These are phyloP conservation scores for Erodium texanum DNA, from an alignment of 441 rosid genomes.

Conservation along the genomic window DNA sequence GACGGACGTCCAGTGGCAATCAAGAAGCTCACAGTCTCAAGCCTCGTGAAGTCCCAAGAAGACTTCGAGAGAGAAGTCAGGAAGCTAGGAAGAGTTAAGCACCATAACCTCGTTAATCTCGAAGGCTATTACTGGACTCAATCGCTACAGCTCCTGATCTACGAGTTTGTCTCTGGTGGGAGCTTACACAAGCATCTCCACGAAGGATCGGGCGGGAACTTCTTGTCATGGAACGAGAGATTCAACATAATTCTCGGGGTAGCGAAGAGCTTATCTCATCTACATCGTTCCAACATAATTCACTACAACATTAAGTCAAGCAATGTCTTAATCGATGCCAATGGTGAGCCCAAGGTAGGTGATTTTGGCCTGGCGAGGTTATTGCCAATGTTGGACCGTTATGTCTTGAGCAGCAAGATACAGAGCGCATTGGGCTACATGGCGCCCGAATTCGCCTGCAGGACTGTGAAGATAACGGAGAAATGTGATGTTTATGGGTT, in stretches of 20 bases:
- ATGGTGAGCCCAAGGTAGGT: slow-evolving; percentile 58
- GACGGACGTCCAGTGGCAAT: slow-evolving; percentile 56
- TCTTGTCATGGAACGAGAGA: slow-evolving; percentile 54
- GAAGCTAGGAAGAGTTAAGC: slow-evolving; percentile 53
- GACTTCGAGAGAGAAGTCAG: slow-evolving; percentile 66
- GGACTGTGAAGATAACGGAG: slow-evolving; percentile 64
- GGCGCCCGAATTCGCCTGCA: slow-evolving; percentile 74
- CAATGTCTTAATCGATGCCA: slow-evolving; percentile 42
- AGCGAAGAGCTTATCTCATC: slow-evolving; percentile 49
- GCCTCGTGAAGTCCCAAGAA: slow-evolving; percentile 63
- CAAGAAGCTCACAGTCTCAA: slow-evolving; percentile 64
- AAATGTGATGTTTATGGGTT: slow-evolving; percentile 72
- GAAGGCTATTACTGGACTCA: slow-evolving; percentile 81
- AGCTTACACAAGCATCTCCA: slow-evolving; percentile 60
- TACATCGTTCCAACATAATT: slow-evolving; percentile 54
- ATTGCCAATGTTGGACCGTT: slow-evolving; percentile 63
- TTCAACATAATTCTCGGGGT: slow-evolving; percentile 55
- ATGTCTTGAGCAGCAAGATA: slow-evolving; percentile 62
- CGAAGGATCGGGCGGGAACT: slow-evolving; percentile 34
- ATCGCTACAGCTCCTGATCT: slow-evolving; percentile 61
- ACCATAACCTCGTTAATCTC: slow-evolving; percentile 45
- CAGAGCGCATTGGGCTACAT: slow-evolving; percentile 75
- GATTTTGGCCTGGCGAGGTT: slow-evolving; percentile 64
- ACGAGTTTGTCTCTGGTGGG: slow-evolving; percentile 56
- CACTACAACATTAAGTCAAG: slow-evolving; percentile 71